Conservation (phyloP, 2,329 filamentous ascomycete genomes). For the Cephalotrichum gorgonifer region DNA sequence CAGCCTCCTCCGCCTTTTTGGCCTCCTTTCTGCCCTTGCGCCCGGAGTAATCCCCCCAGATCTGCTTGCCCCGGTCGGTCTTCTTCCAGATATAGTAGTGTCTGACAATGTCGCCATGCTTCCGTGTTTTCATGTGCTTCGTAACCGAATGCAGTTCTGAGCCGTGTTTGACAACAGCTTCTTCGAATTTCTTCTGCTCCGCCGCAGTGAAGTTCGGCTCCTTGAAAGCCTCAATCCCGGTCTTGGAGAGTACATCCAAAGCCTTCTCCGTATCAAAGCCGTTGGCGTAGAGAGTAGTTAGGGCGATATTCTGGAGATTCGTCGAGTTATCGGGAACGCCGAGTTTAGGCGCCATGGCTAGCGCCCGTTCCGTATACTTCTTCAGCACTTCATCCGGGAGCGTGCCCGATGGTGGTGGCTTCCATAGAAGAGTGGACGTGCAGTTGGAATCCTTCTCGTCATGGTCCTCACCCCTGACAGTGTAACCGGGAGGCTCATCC, state of each 20-base stretch:
- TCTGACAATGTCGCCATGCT: constrained; percentile 62
- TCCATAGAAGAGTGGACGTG: constrained; percentile 70
- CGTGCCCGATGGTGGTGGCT: constrained; percentile 52
- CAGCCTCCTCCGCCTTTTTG: constrained; percentile 59
- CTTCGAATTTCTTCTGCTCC: constrained; percentile 85
- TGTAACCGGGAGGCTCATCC: constrained; percentile 81
- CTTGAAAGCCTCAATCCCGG: constrained; percentile 64
- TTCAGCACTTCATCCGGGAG: constrained; percentile 51
- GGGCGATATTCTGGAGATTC: constrained; percentile 77
- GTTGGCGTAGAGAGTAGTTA: constrained; percentile 61
- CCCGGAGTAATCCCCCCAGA: constrained; percentile 83
- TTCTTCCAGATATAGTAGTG: constrained; percentile 99
- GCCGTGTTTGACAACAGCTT: constrained; percentile 79
- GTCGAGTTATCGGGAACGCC: constrained; percentile 68
- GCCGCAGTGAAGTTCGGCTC: constrained; percentile 71
- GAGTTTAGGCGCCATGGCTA: constrained; percentile 51
- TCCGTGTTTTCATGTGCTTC: constrained; percentile 72
- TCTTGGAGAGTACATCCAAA: constrained; percentile 56
- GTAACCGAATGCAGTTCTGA: constrained; percentile 80
- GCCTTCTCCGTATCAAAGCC: constrained; percentile 64
- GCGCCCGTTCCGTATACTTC: constrained; percentile 64
- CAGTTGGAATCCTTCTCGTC: constrained; percentile 60
- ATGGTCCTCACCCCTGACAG: constrained; percentile 71
- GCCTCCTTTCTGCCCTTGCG: constrained; percentile 85
- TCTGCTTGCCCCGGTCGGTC: constrained; percentile 68